Base-by-base conservation (phyloP, 2,329 filamentous ascomycete genomes). In the Penicillium oxalicum region DNA sequence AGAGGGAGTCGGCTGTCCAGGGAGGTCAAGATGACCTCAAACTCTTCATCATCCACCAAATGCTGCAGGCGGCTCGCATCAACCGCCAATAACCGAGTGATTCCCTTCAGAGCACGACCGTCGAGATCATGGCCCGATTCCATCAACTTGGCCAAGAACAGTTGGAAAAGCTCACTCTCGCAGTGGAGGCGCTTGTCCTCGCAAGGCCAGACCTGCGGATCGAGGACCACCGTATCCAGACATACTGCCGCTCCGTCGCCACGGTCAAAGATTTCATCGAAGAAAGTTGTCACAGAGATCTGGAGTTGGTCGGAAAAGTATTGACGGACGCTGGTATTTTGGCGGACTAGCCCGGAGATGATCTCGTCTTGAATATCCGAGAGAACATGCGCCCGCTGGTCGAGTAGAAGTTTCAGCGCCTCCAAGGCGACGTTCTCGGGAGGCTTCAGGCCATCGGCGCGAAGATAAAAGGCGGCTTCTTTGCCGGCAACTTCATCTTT, bases 81-180 rank as follows among this genome's bases (percentile, higher is more conserved):
- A 13, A 80, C 73, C 32, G 77, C 77, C 28, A 84, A 71, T 12
- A 83, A 68, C 42, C 80, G 74, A 5, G 80, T 77, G 36, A 84
- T 77, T 40, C 77, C 77, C 60, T 80, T 79, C 67, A 84, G 75
- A 4, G 80, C 77, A 40, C 79, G 75, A 39, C 80, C 80, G 34
- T 81, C 79, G 51, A 80, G 68, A 48, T 95, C 88, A 60, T 91
- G 82, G 45, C 89, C 90, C 39, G 88, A 89, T 66, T 94, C 88
- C 84, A 96, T 94, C 59, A 96, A 75, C 61, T 87, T 86, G 25
- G 91, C 91, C 57, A 96, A 82, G 58, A 91, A 83, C 49, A 95
- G 80, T 61, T 72, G 72, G 50, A 77, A 75, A 4, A 76, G 65
- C 53, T 75, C 74, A 47, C 67, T 67, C 55, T 76, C 72, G 54